Base-by-base conservation (phyloP, 2,329 filamentous ascomycete genomes). In the Didymella keratinophila region DNA sequence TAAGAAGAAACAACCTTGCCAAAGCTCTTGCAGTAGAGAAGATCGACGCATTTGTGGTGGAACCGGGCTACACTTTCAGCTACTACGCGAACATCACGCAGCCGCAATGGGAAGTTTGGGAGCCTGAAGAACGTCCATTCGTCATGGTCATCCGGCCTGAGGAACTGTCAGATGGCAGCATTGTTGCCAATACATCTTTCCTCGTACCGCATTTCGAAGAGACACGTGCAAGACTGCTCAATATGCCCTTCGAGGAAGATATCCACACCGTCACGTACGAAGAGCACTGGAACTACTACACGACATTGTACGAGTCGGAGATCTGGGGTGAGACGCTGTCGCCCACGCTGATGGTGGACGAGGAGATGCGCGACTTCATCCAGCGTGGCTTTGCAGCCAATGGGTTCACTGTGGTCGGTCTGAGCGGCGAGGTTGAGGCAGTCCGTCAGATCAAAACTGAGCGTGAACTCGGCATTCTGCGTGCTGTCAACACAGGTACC, bases 361-460 rank as follows among this genome's bases (percentile, higher is more conserved):
- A 88, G 61, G 86, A 88, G 66, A 86, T 88, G 69, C 81, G 86
- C 2, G 85, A 88, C 69, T 88, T 83, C 69, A 87, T 89, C 48
- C 79, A 83, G 37, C 80, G 86, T 2, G 86, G 86, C 0, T 77
- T 89, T 0, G 78, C 77, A 2, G 67, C 74, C 0, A 80, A 78
- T 42, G 85, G 85, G 0, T 87, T 89, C 61, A 75, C 82, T n/a
- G 82, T 86, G 2, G 67, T 83, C 0, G 86, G 86, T 3, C 75
- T 88, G 3, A 77, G 74, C 28, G 80, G 82, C 0, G 81, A 83
- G 49, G 84, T 84, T 9, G 85, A 88, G 68, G 79, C 81, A 25
- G 84, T 88, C 0, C 79, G 84, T 16, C 86, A 89, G 73, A 82
- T 79, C 30, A 88, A 89, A 72, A 84, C 80, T 2, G 67, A 78